Base-by-base conservation (phyloP, 2,329 filamentous ascomycete genomes). In the Aspergillaceae sp. region DNA sequence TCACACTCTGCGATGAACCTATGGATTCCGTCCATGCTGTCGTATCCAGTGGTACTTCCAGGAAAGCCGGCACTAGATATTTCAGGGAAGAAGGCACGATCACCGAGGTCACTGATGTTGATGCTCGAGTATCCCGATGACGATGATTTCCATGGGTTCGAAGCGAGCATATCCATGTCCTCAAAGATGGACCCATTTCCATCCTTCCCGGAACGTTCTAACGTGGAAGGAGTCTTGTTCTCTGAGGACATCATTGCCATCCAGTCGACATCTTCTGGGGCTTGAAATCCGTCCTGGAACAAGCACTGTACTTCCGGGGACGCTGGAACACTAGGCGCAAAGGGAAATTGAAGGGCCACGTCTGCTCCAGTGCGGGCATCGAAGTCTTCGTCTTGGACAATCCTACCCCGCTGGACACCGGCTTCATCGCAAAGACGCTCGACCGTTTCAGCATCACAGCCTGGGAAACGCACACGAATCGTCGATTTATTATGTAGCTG, bases 381-480 rank as follows among this genome's bases (percentile, higher is more conserved):
- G 56, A 94, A 94, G 11, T 84, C 82, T 30, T 77, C 74, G 53
- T 97, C 92, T 69, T 97, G 84, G 8, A 77, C 72, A 3, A 97
- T 78, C 3, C 86, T 71, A 1, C 92, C 92, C 44, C 88, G 78
- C 51, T 83, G 80, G 5, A 98, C 76, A n/a, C 85, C 86, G 7
- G 94, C 76, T 62, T 98, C 92, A 41, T 87, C 81, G 63, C 90
- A 96, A 1, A 98, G 76, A 3, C 76, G 74, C 61, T 94, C 87
- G 0, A 95, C 85, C 0, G 86, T 87, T 10, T 83, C 79, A 0
- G 82, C 82, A 58, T 97, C 91, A 51, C 92, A 90, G 3, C 92
- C 92, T 0, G 90, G 89, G 60, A 98, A 97, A 29, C 89, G 84
- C 2, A 97, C 82, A 32, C 89, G 82, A 3, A 96, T 70, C 0